Percentiles rank a stretch among this genome's conserved stretches.
These are phyloP conservation scores for Aspergillus fijiensis DNA, from an alignment of 2,329 filamentous ascomycete genomes.

Conservation along the genomic window DNA sequence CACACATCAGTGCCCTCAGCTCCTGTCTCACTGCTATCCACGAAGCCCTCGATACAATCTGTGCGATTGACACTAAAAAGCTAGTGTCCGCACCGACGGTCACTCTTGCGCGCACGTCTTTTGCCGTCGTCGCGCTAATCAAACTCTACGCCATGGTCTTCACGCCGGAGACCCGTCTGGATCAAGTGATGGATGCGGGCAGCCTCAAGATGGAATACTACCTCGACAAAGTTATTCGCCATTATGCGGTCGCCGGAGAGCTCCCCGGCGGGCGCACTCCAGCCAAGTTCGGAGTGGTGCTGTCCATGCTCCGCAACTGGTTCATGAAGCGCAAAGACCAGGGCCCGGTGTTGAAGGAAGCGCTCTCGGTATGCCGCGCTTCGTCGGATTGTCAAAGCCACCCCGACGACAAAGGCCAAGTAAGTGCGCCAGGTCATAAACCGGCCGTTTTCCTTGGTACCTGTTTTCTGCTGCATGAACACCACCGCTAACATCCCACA, in stretches of 20 bases:
- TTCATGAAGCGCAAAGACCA: slow-evolving; percentile 55
- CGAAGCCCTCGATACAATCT: slow-evolving; percentile 64
- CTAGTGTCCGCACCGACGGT: slow-evolving; percentile 68
- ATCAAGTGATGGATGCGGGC: slow-evolving; percentile 67
- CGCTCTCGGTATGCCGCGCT: slow-evolving; percentile 14
- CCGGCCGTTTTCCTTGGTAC: too few species aligned
- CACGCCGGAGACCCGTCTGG: slow-evolving; percentile 63
- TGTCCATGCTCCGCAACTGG: slow-evolving; percentile 70
- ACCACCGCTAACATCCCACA: slow-evolving; percentile 6
- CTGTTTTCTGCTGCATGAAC: not conserved
- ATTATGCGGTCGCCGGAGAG: slow-evolving; percentile 64
- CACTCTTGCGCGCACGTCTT: slow-evolving; percentile 69
- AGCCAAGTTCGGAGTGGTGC: slow-evolving; percentile 68
- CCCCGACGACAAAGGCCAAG: slow-evolving; percentile 6
- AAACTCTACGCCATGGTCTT: slow-evolving; percentile 71
- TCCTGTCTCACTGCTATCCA: slow-evolving; percentile 68
- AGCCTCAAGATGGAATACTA: slow-evolving; percentile 66
- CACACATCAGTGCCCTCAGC: slow-evolving; percentile 66
- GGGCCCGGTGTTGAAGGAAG: slow-evolving; percentile 24
- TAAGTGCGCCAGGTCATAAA: not conserved
- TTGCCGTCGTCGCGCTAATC: slow-evolving; percentile 69
- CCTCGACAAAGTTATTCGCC: slow-evolving; percentile 67
- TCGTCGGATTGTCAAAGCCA: not conserved
- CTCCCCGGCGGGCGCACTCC: slow-evolving; percentile 65
- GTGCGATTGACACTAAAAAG: slow-evolving; percentile 58